Conservation (phyloP, 768 basidiomycete species). For the Tulasnella calospora region DNA sequence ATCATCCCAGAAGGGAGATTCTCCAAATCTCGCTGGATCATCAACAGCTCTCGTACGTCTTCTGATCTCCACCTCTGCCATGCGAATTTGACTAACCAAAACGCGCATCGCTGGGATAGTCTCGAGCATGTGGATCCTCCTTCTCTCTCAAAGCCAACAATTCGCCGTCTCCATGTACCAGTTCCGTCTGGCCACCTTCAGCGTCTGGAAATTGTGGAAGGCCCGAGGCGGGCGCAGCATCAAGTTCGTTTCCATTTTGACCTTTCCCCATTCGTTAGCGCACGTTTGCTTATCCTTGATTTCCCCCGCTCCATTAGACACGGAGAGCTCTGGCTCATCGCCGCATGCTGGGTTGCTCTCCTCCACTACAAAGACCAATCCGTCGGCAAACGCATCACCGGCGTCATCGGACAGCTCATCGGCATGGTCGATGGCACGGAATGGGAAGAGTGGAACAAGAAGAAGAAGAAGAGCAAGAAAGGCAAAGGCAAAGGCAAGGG, state of each 20-base stretch:
- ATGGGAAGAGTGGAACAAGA: neutral
- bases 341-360: neutral
- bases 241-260: neutral
- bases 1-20: neutral
- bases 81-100: neutral
- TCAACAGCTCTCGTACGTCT: slow-evolving; percentile 17
- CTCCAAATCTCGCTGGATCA: neutral
- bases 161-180: slow-evolving; percentile 8
- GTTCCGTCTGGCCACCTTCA: neutral
- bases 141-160: slow-evolving; percentile 1
- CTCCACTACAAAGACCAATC: neutral
- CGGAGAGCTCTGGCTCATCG: slow-evolving; percentile 10
- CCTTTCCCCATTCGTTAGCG: neutral
- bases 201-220: slow-evolving; percentile 14
- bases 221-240: neutral
- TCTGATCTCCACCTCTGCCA: neutral
- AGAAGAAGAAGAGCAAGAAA: neutral
- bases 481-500: neutral
- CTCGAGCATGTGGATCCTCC: slow-evolving; percentile 17
- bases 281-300: neutral
- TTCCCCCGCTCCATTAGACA: too few relatives aligned
- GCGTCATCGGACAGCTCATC: slow-evolving; percentile 1
- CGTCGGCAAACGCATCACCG: neutral
- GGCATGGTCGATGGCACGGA: neutral
- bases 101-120: neutral